These are phyloP conservation scores for Curvularia sp. DNA, from an alignment of 2,329 filamentous ascomycete genomes.

Conservation along the genomic window DNA sequence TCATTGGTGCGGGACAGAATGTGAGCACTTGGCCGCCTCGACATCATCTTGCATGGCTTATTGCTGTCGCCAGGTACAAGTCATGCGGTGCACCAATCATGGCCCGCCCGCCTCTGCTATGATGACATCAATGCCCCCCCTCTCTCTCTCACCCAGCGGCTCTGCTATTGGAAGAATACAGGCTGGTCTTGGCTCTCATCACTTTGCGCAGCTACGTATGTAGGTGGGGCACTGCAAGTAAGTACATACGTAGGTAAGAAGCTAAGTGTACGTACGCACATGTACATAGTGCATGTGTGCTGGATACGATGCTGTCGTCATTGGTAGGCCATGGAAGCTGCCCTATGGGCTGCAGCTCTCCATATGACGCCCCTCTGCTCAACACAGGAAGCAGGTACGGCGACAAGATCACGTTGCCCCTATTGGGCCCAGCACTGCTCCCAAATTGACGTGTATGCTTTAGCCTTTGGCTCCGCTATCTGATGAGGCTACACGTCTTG, in stretches of 20 bases:
- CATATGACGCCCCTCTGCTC: too few species aligned
- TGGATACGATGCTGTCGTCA: constrained; percentile 8
- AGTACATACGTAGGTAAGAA: too few species aligned
- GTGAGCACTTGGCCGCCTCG: constrained; percentile 26
- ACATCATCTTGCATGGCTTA: constrained; percentile 30
- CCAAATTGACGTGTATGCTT: constrained; percentile 31
- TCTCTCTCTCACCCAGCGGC: constrained; percentile 15
- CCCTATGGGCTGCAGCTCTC: too few species aligned
- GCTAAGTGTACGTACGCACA: too few species aligned
- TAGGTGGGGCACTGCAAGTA: not conserved
- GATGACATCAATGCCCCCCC: constrained; percentile 28
- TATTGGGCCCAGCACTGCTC: constrained; percentile 8
- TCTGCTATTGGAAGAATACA: constrained; percentile 29
- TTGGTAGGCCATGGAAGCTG: constrained; percentile 26
- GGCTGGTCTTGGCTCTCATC: constrained; percentile 39
- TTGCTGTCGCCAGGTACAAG: constrained; percentile 25
- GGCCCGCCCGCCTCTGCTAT: constrained; percentile 7
- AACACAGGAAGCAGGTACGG: constrained; percentile 39
- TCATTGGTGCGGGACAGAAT: constrained; percentile 18
- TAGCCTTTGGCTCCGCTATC: constrained; percentile 33
- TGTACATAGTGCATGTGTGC: too few species aligned
- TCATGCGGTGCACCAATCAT: constrained; percentile 26
- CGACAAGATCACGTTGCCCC: constrained; percentile 13
- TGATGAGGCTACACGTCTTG: constrained; percentile 34
- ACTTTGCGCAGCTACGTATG: constrained; percentile 25